phyloP scores from a whole-genome alignment of 2,329 filamentous ascomycete genomes.

The Ceratocystiopsis sp. region DNA sequence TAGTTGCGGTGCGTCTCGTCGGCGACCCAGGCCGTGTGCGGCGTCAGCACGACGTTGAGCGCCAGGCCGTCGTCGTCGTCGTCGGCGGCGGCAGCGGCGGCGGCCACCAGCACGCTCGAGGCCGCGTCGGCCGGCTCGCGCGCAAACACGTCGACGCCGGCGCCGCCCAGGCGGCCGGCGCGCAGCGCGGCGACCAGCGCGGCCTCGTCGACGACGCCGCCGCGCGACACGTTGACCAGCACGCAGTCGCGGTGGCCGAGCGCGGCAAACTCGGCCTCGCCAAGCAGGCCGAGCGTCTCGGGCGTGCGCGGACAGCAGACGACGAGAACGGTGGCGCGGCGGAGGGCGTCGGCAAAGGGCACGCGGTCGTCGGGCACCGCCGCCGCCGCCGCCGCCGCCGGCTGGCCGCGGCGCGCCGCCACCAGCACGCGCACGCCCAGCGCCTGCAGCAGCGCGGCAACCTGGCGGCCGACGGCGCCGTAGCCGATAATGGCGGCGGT shows the following conservation, averaged over 20 bases:
- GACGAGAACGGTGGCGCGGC: conserved; percentile 15
- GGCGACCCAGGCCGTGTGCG: conserved; percentile 10
- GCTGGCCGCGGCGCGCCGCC: conserved; percentile 3
- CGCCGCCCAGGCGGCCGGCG: conserved; percentile 15
- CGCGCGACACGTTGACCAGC: conserved; percentile 19
- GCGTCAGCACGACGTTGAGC: conserved; percentile 9
- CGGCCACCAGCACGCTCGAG: conserved; percentile 7
- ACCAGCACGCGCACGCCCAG: conserved; percentile 18
- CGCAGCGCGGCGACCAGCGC: conserved; percentile 18
- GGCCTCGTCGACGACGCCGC: conserved; percentile 18
- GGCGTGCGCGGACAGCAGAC: conserved; percentile 18
- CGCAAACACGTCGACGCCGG: conserved; percentile 19
- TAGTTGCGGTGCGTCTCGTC: conserved; percentile 10
- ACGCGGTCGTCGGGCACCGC: conserved; percentile 1
- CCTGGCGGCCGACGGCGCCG: conserved; percentile 17
- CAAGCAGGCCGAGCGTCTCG: conserved; percentile 14
- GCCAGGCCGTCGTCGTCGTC: too few species aligned
- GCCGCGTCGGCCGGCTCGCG: conserved; percentile 16
- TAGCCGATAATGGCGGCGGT: conserved; percentile 18
- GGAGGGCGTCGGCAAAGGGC: conserved; percentile 10
- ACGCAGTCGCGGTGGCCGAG: conserved; percentile 13
- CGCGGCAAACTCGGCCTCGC: conserved; percentile 7
- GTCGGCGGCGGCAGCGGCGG: conserved; percentile 3
- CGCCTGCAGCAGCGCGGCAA: conserved; percentile 13
- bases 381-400: conserved; percentile 8